These are phyloP conservation scores for Neonectria faginata DNA, from an alignment of 2,329 filamentous ascomycete species.

Conservation along the genomic window DNA sequence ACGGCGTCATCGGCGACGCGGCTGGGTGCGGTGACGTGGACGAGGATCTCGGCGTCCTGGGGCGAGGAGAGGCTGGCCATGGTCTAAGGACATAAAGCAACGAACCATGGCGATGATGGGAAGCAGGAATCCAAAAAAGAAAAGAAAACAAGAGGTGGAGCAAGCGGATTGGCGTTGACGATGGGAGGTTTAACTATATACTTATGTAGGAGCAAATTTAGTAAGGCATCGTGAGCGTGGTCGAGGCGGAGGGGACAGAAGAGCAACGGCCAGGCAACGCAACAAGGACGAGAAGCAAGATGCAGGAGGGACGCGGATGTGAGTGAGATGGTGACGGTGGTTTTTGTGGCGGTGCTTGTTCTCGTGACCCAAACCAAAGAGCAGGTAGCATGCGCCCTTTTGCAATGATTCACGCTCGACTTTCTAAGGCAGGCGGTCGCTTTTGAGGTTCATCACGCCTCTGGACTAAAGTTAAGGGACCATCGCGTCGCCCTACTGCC, in stretches of 20 bases:
- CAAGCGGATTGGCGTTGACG: not conserved
- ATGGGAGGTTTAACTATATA: conserved; percentile 8
- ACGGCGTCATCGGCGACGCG: conserved; percentile 59
- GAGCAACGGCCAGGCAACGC: conserved; percentile 16
- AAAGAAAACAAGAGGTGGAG: not conserved
- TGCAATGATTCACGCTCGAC: not conserved
- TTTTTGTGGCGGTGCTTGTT: not conserved
- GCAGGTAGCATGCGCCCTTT: not conserved
- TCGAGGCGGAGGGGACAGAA: conserved; percentile 9
- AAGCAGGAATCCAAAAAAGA: not conserved
- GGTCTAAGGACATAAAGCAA: conserved; percentile 14
- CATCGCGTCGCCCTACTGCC: not conserved
- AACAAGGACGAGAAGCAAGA: conserved; percentile 12
- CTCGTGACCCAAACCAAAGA: not conserved
- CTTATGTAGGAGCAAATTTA: not conserved
- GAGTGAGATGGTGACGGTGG: not conserved
- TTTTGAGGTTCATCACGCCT: not conserved
- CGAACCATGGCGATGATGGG: conserved; percentile 41
- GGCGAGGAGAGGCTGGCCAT: conserved; percentile 44
- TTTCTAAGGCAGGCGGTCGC: not conserved
- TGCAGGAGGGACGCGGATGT: not conserved
- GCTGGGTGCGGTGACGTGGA: conserved; percentile 66
- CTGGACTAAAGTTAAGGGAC: not conserved
- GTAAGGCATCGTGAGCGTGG: conserved; percentile 1
- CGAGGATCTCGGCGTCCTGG: conserved; percentile 63